Conservation (phyloP, 176 grass and related monocot species). For the Paspalum vaginatum region DNA sequence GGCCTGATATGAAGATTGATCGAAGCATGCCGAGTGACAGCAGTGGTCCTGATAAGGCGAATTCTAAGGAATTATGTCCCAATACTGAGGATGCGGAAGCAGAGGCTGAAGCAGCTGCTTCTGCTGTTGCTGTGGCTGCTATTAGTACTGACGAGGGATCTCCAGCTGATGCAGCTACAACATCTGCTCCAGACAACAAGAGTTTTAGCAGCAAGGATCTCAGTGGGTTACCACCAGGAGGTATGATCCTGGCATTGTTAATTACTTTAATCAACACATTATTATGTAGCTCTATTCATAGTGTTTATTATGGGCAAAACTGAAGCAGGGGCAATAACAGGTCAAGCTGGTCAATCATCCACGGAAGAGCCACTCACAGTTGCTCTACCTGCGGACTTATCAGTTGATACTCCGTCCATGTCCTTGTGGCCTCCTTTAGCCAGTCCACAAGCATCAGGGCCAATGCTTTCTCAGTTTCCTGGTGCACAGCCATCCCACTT, state of each 20-base stretch:
- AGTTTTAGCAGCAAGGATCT: conserved; percentile 57
- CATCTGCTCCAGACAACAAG: conserved; percentile 63
- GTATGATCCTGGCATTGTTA: conserved; percentile 44
- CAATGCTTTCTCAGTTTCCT: conserved; percentile 85
- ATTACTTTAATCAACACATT: conserved; percentile 35
- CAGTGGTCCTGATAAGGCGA: conserved; percentile 40
- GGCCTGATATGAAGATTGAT: conserved; percentile 67
- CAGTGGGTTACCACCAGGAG: conserved; percentile 60
- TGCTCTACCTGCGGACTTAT: conserved; percentile 95
- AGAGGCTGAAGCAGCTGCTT: conserved; percentile 94
- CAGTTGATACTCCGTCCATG: conserved; percentile 82
- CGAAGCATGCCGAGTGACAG: conserved; percentile 44
- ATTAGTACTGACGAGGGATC: conserved; percentile 85
- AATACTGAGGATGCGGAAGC: conserved; percentile 64
- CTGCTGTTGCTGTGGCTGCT: conserved; percentile 90
- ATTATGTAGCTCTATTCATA: conserved; percentile 36
- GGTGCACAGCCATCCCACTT: conserved; percentile 78
- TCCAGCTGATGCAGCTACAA: conserved; percentile 50
- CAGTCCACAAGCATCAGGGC: conserved; percentile 72
- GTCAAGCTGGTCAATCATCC: conserved; percentile 63
- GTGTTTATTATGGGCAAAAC: conserved; percentile 31
- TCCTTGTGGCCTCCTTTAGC: conserved; percentile 78
- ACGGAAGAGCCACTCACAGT: conserved; percentile 71
- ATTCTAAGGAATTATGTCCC: conserved; percentile 42
- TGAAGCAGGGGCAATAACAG: conserved; percentile 42